A percentile compares a stretch with the other conserved stretches of the same genome.
phyloP scores from a whole-genome alignment of 768 basidiomycete genomes.

The Collybiopsis luxurians region DNA sequence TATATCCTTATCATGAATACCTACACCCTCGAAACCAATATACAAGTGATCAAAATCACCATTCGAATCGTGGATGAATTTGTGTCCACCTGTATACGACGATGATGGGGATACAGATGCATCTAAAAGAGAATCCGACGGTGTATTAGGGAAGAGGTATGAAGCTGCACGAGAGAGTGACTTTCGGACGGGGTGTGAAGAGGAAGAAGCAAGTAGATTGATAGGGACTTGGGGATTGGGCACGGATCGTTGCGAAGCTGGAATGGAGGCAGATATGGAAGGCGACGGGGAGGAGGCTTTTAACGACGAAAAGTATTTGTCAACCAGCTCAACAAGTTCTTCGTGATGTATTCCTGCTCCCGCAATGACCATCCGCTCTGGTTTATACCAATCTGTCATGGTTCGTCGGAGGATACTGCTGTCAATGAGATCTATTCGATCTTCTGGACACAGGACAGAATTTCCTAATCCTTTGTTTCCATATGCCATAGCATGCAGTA shows the following conservation, averaged over 20 bases:
- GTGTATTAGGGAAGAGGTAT: constrained; percentile 56
- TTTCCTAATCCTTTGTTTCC: constrained; percentile 80
- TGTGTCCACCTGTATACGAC: constrained; percentile 84
- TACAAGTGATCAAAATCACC: constrained; percentile 92
- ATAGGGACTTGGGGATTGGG: constrained; percentile 40
- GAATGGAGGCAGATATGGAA: constrained; percentile 23
- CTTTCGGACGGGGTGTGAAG: constrained; percentile 53
- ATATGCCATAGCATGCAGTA: constrained; percentile 87
- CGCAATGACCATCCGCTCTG: constrained; percentile 94
- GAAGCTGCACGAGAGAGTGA: constrained; percentile 77
- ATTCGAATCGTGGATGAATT: constrained; percentile 55
- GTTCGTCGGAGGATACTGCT: constrained; percentile 56
- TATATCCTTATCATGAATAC: constrained; percentile 89
- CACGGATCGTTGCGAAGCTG: background rate
- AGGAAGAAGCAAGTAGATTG: constrained; percentile 55
- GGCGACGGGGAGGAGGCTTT: constrained; percentile 33
- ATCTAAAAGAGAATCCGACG: constrained; percentile 19
- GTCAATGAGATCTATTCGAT: constrained; percentile 70
- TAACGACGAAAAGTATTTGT: constrained; percentile 80
- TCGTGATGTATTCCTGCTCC: constrained; percentile 92
- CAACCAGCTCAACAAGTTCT: constrained; percentile 79
- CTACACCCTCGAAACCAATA: constrained; percentile 87
- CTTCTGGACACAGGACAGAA: constrained; percentile 83
- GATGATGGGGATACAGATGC: constrained; percentile 25
- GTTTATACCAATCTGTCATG: constrained; percentile 82